Conservation (phyloP, 306 rosid species). For the Macrotyloma uniflorum region DNA sequence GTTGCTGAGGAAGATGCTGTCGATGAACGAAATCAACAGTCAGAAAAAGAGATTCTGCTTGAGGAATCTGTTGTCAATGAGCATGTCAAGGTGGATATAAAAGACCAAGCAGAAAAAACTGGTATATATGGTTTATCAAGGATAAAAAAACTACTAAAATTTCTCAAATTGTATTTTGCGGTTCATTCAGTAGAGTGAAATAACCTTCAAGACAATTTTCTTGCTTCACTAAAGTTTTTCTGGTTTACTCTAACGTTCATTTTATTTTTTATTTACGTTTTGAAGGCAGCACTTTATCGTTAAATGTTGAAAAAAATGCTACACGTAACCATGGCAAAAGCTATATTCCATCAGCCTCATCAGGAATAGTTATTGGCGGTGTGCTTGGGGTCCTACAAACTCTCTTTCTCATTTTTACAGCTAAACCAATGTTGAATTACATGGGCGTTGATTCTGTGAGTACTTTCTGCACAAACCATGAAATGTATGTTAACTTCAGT, state of each 20-base stretch:
- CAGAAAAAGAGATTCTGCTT: slow-evolving; percentile 35
- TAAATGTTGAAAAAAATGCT: slow-evolving; percentile 22
- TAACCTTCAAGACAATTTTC: background rate
- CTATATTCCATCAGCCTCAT: slow-evolving; percentile 84
- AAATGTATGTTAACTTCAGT: slow-evolving; percentile 10
- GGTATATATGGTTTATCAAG: slow-evolving; percentile 23
- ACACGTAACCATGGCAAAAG: slow-evolving; percentile 44
- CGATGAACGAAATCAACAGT: slow-evolving; percentile 28
- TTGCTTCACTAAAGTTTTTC: background rate
- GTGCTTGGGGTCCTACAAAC: slow-evolving; percentile 74
- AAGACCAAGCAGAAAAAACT: slow-evolving; percentile 9
- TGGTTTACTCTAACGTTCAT: background rate
- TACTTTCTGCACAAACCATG: slow-evolving; percentile 16
- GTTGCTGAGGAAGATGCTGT: slow-evolving; percentile 85
- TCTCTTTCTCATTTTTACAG: slow-evolving; percentile 64
- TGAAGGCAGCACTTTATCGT: slow-evolving; percentile 32
- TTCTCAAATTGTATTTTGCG: slow-evolving; percentile 2
- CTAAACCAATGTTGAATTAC: slow-evolving; percentile 70
- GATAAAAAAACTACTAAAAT: background rate
- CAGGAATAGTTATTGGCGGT: slow-evolving; percentile 76
- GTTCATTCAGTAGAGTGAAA: slow-evolving; percentile 21
- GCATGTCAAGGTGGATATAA: slow-evolving; percentile 25
- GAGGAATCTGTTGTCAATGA: background rate
- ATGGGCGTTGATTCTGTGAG: slow-evolving; percentile 80
- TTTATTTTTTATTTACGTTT: slow-evolving; percentile 21